Evolutionary conservation across 139 green algal species (phyloP).

Genomic region (Picochlorum costavermella): DNA sequence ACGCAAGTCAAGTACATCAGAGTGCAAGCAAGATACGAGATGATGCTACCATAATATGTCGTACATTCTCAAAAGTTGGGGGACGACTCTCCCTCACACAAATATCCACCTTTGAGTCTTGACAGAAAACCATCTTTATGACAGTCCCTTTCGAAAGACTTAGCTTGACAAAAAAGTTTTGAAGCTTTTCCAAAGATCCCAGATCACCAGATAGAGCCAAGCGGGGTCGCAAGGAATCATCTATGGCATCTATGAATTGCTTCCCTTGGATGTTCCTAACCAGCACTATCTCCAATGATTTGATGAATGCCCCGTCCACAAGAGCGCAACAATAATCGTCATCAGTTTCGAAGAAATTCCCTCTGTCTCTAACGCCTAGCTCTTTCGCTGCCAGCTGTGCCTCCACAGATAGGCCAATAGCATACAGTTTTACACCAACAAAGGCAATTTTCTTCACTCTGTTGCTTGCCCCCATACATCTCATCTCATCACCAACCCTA

Average conservation of each 20-base stretch:
- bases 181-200: conserved; percentile 47
- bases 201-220: conserved; percentile 56
- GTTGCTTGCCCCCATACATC: conserved; percentile 57
- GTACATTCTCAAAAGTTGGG: conserved; percentile 3
- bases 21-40: neutral
- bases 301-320: conserved; percentile 68
- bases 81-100: conserved; percentile 9
- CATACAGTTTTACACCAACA: conserved; percentile 71
- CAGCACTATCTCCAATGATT: conserved; percentile 52
- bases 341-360: conserved; percentile 40
- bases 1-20: neutral
- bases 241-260: conserved; percentile 62
- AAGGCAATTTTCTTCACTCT: conserved; percentile 67
- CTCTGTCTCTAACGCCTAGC: conserved; percentile 53
- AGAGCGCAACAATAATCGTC: conserved; percentile 60
- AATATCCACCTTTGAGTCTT: conserved; percentile 33
- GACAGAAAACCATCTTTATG: conserved; percentile 35
- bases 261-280: conserved; percentile 62
- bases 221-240: conserved; percentile 54
- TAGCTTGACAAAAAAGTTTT: conserved; percentile 37
- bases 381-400: conserved; percentile 57
- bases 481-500: conserved; percentile 40
- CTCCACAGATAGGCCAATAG: conserved; percentile 66
- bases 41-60: neutral
- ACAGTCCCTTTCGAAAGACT: conserved; percentile 40